Conservation (phyloP, 345 rosid species). For the Lepidium africanum region DNA sequence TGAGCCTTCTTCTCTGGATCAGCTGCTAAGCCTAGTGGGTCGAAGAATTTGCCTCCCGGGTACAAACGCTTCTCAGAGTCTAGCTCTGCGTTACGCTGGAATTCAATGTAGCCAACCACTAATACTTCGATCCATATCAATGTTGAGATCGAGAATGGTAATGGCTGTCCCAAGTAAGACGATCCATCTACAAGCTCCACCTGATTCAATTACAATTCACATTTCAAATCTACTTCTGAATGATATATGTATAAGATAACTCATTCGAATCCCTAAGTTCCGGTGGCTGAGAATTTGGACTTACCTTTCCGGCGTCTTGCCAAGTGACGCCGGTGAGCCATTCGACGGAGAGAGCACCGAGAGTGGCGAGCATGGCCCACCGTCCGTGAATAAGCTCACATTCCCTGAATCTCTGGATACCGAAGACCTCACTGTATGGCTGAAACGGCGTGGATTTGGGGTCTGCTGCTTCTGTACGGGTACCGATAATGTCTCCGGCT, state of each 20-base stretch:
- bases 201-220: conserved; percentile 20
- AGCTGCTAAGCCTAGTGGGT: conserved; percentile 76
- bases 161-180: conserved; percentile 84
- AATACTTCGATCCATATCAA: conserved; percentile 85
- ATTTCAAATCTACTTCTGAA: background rate
- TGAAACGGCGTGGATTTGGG: conserved; percentile 75
- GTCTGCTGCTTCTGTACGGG: conserved; percentile 38
- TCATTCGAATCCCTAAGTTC: background rate
- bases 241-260: background rate
- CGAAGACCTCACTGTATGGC: conserved; percentile 79
- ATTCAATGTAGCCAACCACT: conserved; percentile 86
- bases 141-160: conserved; percentile 76
- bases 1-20: conserved; percentile 88
- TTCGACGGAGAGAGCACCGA: conserved; percentile 67
- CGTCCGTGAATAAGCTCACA: conserved; percentile 82
- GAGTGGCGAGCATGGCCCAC: conserved; percentile 88
- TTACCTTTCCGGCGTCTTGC: conserved; percentile 78
- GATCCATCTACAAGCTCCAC: conserved; percentile 92
- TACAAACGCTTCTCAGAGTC: conserved; percentile 90
- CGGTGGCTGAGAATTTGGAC: background rate
- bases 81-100: conserved; percentile 84
- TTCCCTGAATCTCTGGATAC: conserved; percentile 82
- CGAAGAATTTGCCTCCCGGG: conserved; percentile 82
- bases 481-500: conserved; percentile 62
- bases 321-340: conserved; percentile 64